Base-by-base conservation (phyloP, 2,329 filamentous ascomycete species). In the Aspergillus brunneoviolaceus region DNA sequence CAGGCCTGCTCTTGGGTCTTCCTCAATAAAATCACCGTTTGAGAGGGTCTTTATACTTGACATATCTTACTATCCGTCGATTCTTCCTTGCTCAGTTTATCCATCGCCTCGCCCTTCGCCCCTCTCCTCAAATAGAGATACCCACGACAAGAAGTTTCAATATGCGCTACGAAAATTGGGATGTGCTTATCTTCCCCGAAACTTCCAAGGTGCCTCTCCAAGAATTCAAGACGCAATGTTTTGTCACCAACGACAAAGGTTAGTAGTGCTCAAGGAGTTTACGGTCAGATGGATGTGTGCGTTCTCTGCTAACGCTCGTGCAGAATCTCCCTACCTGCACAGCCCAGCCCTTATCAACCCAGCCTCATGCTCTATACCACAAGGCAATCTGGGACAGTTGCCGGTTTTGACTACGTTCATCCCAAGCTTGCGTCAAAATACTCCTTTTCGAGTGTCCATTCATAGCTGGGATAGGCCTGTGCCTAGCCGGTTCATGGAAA, bases 81-180 rank as follows among this genome's bases (percentile, higher is more conserved):
- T 50, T 62, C 53, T 63, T 66, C 57, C 45, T 60, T 65, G 59
- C 60, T 63, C 63, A 65, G 63, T 53, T 76, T 81, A 61, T 75
- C 70, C 35, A 35, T 35, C 33, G 12, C 11, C 33, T 35, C 33
- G 14, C 12, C 33, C 33, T 4, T 29, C 27, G 7, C 33, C 14
- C 5, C 33, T 14, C 11, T 3, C 14, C 14, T 3, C 11, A 16
- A 74, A 68, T 50, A 75, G 74, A 55, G 51, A 75, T 55, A 61
- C 53, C 51, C 53, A 21, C 57, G 51, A 60, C 19, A 49, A 29
- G 31, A 33, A 14, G 57, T 45, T 33, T 57, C 75, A 82, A 68
- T 63, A 96, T 96, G 92, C 87, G 91, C 60, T 96, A 89, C 81
- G 85, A 91, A 67, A 87, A 91, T 70, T 96, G 91, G 92, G 92